Evolutionary conservation across 768 basidiomycete genomes (phyloP), one percentile per base, ranked within the genome.

Genomic region (Boletus reticulatus): DNA sequence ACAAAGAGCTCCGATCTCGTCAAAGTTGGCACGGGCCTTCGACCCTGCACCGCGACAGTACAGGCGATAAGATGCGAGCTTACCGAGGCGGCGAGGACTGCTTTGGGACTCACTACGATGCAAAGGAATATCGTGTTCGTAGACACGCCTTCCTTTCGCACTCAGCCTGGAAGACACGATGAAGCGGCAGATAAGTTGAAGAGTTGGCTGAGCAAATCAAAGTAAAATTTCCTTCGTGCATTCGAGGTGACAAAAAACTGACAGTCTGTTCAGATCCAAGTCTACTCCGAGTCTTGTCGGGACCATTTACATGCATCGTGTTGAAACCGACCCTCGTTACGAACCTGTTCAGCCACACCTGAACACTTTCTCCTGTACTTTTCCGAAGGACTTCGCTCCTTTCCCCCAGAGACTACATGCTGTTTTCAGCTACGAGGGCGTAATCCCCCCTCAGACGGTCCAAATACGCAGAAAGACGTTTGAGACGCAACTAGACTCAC

Each of bases 131-230:
- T 66, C 10, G 66, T 67, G 17, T 60, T 67, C 17, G 59, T 67
- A 0, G 61, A 68, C 52, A 68, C 51, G 0, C 66, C 66, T 13
- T 63, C 64, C 22, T 60, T 66, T n/a, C 34, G 27, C 20, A 37
- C 48, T 3, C 27, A 27, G 27, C 27, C 27, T 27, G 50, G 16
- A 9, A 11, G 17, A 27, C 39, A 48, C 27, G 45, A 48, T 22
- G 4, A 1, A 27, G 34, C 8, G 6, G 56, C 52, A 10, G 49
- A 57, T 14, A 42, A 48, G 16, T 58, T 36, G 44, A 14, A 4
- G 1, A 24, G 2, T 17, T 67, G 62, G 65, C 34, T 66, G 42
- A 47, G 1, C 0, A 22, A 37, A 8, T 46, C 49, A 16, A 49
- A 37, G 62, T 60, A 49, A 16, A 48, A 6, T 27, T 32, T 7